A percentile compares a stretch with the other conserved stretches of the same genome.
phyloP scores from a whole-genome alignment of 164 flowering plant species.

The Vitis rotundifolia region DNA sequence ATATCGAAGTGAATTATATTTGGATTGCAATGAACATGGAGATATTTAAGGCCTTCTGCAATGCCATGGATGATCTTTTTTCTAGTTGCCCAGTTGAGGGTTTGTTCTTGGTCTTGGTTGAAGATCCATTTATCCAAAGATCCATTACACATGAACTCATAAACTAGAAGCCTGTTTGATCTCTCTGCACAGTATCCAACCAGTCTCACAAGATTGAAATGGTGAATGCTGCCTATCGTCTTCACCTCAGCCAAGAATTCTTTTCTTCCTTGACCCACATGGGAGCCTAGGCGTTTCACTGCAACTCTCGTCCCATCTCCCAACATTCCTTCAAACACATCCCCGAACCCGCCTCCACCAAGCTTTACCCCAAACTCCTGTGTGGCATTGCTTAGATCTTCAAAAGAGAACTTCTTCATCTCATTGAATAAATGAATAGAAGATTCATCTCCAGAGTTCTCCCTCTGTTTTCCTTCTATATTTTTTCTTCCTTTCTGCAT shows the following conservation, averaged over 20 bases:
- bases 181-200: conserved; percentile 12
- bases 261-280: conserved; percentile 6
- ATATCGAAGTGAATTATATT: conserved; percentile 14
- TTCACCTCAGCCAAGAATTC: conserved; percentile 11
- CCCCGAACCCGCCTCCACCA: conserved; percentile 26
- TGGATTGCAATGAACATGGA: conserved; percentile 10
- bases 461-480: not conserved
- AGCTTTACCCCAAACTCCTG: conserved; percentile 5
- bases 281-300: conserved; percentile 4
- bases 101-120: not conserved
- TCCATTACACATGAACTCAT: conserved; percentile 20
- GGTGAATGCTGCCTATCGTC: conserved; percentile 19
- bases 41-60: conserved; percentile 16
- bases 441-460: not conserved
- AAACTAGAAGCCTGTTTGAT: conserved; percentile 16
- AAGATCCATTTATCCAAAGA: conserved; percentile 24
- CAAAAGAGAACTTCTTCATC: not conserved
- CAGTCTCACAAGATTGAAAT: conserved; percentile 12
- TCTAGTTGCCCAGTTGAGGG: conserved; percentile 11
- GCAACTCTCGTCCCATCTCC: conserved; percentile 11
- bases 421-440: no score
- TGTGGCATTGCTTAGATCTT: not conserved
- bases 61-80: conserved; percentile 7
- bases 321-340: conserved; percentile 16
- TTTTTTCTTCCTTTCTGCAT: no score